A percentile compares a stretch with the other conserved stretches of the same genome.
phyloP scores from a whole-genome alignment of 345 rosid species.

The Citrus sp. region DNA sequence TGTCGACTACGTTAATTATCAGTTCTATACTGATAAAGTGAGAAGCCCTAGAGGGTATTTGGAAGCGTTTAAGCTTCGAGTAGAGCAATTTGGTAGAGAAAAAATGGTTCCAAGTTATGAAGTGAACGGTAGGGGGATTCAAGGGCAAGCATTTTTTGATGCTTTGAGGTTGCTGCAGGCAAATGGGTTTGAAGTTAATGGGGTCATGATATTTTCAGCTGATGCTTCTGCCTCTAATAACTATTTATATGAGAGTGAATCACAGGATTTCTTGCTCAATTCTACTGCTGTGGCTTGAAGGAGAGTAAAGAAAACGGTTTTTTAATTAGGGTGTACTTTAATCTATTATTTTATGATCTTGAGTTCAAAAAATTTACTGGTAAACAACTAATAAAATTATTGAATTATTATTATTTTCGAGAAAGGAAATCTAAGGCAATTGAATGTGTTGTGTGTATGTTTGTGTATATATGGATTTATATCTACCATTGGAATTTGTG shows the following conservation, averaged over 20 bases:
- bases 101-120: slow-evolving; percentile 61
- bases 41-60: slow-evolving; percentile 28
- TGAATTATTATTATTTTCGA: too few species aligned
- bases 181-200: slow-evolving; percentile 41
- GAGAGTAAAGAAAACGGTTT: not conserved
- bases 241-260: slow-evolving; percentile 47
- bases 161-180: slow-evolving; percentile 36
- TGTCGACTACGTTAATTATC: slow-evolving; percentile 52
- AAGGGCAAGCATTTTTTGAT: slow-evolving; percentile 52
- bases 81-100: slow-evolving; percentile 26
- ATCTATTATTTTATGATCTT: too few species aligned
- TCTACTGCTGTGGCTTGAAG: slow-evolving; percentile 17
- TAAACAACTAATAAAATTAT: too few species aligned
- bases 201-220: slow-evolving; percentile 61
- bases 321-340: not conserved
- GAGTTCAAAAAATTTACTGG: too few species aligned
- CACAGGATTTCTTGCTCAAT: slow-evolving; percentile 51
- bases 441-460: too few species aligned
- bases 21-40: slow-evolving; percentile 52
- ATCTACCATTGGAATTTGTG: too few species aligned
- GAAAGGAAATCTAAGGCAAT: too few species aligned
- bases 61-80: slow-evolving; percentile 30
- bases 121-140: slow-evolving; percentile 57
- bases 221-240: slow-evolving; percentile 33
- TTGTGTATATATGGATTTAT: too few species aligned